Conservation (phyloP, 1,284 basidiomycete genomes). For the Limonomyces culmigenus region DNA sequence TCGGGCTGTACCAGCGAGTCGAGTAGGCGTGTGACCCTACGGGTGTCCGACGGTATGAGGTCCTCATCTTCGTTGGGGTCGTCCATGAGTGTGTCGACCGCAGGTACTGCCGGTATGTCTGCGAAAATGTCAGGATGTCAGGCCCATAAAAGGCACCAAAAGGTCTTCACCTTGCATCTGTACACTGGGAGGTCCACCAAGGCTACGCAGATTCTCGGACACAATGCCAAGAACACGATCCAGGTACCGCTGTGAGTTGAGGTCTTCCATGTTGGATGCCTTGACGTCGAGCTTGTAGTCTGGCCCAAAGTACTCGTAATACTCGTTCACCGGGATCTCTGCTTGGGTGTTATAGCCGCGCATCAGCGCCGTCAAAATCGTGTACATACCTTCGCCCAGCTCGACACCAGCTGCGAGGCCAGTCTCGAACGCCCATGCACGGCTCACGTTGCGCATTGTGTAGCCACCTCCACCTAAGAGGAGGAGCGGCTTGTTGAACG, state of each 20-base stretch:
- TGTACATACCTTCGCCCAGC: constrained; percentile 55
- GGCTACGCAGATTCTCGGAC: constrained; percentile 76
- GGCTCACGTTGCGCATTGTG: constrained; percentile 94
- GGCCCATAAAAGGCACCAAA: not conserved
- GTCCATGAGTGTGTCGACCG: constrained; percentile 62
- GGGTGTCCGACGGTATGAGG: constrained; percentile 53
- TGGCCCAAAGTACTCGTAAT: constrained; percentile 98
- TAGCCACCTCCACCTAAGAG: constrained; percentile 96
- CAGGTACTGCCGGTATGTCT: constrained; percentile 64
- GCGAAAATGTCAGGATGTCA: not conserved
- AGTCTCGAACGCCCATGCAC: constrained; percentile 97
- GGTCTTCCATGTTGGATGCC: constrained; percentile 89
- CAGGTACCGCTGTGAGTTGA: constrained; percentile 87
- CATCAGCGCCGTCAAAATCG: not conserved
- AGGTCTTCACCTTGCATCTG: constrained; percentile 72
- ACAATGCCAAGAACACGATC: constrained; percentile 88
- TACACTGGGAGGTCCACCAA: constrained; percentile 78
- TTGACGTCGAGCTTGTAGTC: constrained; percentile 96
- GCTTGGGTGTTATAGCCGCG: constrained; percentile 1
- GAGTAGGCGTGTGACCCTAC: constrained; percentile 55
- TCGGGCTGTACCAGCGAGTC: constrained; percentile 62
- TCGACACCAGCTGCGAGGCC: constrained; percentile 94
- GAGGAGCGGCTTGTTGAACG: constrained; percentile 84
- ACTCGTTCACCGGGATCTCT: constrained; percentile 95
- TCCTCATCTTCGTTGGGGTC: constrained; percentile 75